A percentile compares a stretch with the other conserved stretches of the same genome.
phyloP scores from a whole-genome alignment of 2,329 filamentous ascomycete genomes.

The Phoma sp. region DNA sequence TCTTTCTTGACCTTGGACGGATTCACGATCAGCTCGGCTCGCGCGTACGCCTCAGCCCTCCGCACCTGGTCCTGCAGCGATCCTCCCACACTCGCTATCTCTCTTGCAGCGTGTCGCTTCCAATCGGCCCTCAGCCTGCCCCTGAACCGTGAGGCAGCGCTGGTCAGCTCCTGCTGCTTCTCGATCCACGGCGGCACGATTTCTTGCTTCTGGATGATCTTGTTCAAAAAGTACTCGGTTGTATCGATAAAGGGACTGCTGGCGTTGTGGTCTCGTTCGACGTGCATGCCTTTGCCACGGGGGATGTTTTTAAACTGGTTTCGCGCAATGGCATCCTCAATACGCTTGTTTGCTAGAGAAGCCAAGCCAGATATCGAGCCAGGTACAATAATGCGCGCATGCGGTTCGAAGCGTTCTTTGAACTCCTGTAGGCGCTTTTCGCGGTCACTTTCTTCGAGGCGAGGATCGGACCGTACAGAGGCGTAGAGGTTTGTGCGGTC shows the following conservation, averaged over 20 bases:
- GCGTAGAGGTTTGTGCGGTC: constrained; percentile 65
- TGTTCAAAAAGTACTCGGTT: constrained; percentile 97
- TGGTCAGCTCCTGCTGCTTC: constrained; percentile 89
- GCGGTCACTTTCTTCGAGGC: constrained; percentile 72
- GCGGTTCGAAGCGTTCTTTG: constrained; percentile 79
- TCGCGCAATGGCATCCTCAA: constrained; percentile 90
- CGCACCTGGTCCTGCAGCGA: constrained; percentile 74
- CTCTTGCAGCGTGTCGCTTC: constrained; percentile 79
- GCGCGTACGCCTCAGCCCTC: constrained; percentile 74
- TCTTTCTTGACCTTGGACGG: constrained; percentile 57
- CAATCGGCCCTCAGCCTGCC: constrained; percentile 79
- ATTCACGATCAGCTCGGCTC: constrained; percentile 72
- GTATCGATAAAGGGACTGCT: constrained; percentile 92
- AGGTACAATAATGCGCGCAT: constrained; percentile 75
- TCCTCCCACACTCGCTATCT: constrained; percentile 80
- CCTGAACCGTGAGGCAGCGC: constrained; percentile 73
- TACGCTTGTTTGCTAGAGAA: constrained; percentile 86
- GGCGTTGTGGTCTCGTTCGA: constrained; percentile 82
- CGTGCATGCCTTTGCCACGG: constrained; percentile 70
- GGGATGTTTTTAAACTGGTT: constrained; percentile 87
- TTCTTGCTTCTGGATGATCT: constrained; percentile 95
- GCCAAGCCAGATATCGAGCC: constrained; percentile 78
- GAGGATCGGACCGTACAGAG: constrained; percentile 57
- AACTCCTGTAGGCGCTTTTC: constrained; percentile 75
- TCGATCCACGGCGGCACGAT: constrained; percentile 98